phyloP scores from a whole-genome alignment of 345 rosid species.

The Euclidium syriacum region DNA sequence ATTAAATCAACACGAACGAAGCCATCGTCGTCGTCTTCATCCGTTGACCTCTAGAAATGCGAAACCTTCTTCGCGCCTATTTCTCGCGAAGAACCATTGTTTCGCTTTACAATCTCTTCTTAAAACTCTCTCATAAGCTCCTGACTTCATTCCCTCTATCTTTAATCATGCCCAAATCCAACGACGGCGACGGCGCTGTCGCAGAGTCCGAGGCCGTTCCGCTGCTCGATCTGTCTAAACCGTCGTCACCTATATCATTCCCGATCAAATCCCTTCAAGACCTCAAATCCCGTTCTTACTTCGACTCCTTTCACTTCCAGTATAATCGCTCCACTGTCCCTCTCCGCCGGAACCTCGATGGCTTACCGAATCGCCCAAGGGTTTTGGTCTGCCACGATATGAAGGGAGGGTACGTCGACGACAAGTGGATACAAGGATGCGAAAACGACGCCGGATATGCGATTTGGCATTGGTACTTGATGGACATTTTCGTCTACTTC shows the following conservation, averaged over 20 bases:
- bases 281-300: constrained; percentile 54
- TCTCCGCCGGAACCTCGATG: constrained; percentile 29
- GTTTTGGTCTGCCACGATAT: constrained; percentile 80
- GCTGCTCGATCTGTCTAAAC: constrained; percentile 44
- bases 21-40: constrained; percentile 9
- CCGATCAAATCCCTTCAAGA: constrained; percentile 66
- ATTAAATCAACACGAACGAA: neutral
- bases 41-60: constrained; percentile 18
- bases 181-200: constrained; percentile 13
- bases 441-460: constrained; percentile 47
- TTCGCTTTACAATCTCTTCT: constrained; percentile 29
- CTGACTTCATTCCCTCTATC: constrained; percentile 17
- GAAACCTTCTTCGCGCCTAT: constrained; percentile 26
- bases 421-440: constrained; percentile 90
- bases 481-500: constrained; percentile 81
- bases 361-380: constrained; percentile 45
- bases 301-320: constrained; percentile 75
- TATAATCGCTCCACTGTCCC: constrained; percentile 57
- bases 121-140: constrained; percentile 7
- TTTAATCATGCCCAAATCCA: constrained; percentile 28
- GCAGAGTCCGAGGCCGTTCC: constrained; percentile 25
- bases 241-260: constrained; percentile 62
- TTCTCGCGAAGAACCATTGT: constrained; percentile 31
- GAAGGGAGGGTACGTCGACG: constrained; percentile 71
- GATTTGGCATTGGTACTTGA: constrained; percentile 90